Base-by-base conservation (phyloP, 805 yeast genomes). In the Saccharomycopsis sp. region DNA sequence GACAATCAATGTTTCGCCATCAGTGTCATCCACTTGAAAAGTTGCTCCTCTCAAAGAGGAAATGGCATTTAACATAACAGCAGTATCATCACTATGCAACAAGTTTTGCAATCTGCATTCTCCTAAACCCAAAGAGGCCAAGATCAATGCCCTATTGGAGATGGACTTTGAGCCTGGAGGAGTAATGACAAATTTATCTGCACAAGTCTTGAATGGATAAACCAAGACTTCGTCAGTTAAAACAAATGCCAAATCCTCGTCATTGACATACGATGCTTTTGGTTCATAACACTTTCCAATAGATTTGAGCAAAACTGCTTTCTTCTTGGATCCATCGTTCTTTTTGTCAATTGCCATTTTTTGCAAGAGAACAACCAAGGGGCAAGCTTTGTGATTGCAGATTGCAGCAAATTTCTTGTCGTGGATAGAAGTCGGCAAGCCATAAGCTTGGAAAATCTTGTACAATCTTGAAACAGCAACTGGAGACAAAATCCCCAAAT, bases 81-180 rank as follows among this genome's bases (percentile, higher is more conserved):
- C 86, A 8, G 97, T 92, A 57, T 92, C 98, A 56, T 89, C 98
- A 3, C 97, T 89, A 57, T 92, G 96, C 39, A 92, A 71, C 54
- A 92, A 66, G 62, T 92, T 92, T 48, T 77, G 79, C 50, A 92
- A 75, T 52, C 73, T 74, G 56, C 95, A 87, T 19, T 78, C 72
- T 33, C 97, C 97, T 39, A 70, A 63, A 46, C 95, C 95, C 46
- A 92, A 71, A 16, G 97, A 94, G 34, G 98, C 97, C 49, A 92
- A 67, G 12, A 92, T 75, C 45, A 92, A 68, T 4, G 96, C 98
- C 59, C 98, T 77, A 58, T 92, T 92, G 5, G 97, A 88, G 45
- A 92, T 89, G 3, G 97, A 89, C 59, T 92, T 92, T 1, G 97
- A 89, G 2, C 98, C 98, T 4, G 98, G 98, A 13, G 98, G 98